Evolutionary conservation across 192 early-diverging fungal genomes (phyloP).

Genomic region (Podila verticillata): DNA sequence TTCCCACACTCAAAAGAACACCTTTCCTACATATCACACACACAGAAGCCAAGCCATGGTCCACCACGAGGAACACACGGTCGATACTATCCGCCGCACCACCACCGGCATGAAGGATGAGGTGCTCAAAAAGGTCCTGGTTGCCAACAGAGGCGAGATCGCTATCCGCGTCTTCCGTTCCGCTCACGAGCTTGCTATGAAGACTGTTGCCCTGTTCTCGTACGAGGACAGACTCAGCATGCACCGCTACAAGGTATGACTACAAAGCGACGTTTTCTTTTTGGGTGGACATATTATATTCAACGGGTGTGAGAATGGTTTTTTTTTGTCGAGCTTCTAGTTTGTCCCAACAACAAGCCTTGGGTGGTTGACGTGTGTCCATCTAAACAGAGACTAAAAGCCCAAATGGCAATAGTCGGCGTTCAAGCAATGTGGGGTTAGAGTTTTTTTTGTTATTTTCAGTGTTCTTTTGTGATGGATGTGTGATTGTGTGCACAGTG

Average conservation of each 20-base stretch:
- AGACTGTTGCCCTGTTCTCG: conserved; percentile 88
- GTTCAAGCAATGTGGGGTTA: conserved; percentile 43
- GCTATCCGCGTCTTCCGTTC: conserved; percentile 95
- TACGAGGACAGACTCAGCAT: conserved; percentile 92
- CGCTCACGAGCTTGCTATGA: conserved; percentile 91
- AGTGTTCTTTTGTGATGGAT: too few relatives aligned
- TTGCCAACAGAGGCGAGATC: conserved; percentile 82
- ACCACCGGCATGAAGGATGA: conserved; percentile 48
- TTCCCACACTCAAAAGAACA: neutral
- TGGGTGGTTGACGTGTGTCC: neutral
- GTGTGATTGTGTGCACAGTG: too few relatives aligned
- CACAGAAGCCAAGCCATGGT: conserved; percentile 9
- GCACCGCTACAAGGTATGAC: conserved; percentile 89
- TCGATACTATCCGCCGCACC: conserved; percentile 65
- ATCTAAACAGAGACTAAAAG: too few relatives aligned
- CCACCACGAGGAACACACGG: conserved; percentile 59
- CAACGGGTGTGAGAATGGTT: neutral
- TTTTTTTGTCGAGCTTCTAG: too few relatives aligned
- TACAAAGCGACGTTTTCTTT: neutral
- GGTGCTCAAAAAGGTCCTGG: conserved; percentile 64
- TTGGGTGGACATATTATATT: neutral
- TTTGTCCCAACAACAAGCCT: too few relatives aligned
- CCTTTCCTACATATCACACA: neutral
- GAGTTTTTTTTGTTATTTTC: conserved; percentile 23
- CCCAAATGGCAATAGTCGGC: conserved; percentile 15